Conservation (phyloP, 202 grass and related monocot species). For the Brachypodium distachyon region DNA sequence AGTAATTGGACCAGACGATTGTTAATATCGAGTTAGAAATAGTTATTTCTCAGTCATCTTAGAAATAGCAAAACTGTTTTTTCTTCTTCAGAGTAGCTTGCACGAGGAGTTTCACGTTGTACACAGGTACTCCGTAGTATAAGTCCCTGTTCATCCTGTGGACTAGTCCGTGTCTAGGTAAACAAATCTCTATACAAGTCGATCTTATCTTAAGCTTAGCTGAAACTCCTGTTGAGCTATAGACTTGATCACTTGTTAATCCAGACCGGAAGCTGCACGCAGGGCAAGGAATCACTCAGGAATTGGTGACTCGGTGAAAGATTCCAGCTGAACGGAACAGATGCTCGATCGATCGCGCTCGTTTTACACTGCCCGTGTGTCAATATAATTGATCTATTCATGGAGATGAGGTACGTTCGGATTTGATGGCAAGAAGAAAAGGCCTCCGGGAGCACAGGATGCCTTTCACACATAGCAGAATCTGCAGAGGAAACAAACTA, state of each 20-base stretch:
- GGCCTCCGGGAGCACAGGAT: slow-evolving; percentile 2
- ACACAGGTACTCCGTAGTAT: too few relatives aligned
- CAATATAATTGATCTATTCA: background rate
- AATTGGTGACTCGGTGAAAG: background rate
- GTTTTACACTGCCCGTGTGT: background rate
- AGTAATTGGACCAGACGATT: too few relatives aligned
- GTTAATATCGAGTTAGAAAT: too few relatives aligned
- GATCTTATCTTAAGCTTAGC: too few relatives aligned
- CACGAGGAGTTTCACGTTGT: too few relatives aligned
- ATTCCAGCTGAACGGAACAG: background rate
- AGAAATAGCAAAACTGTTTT: too few relatives aligned
- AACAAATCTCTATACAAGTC: background rate
- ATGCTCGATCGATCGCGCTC: background rate
- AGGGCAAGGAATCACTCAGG: background rate
- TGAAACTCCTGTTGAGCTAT: too few relatives aligned
- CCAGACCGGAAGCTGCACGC: background rate
- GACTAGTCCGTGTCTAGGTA: background rate
- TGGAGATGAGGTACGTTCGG: background rate
- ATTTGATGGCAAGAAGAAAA: background rate
- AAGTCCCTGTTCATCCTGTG: background rate
- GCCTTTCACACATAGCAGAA: slow-evolving; percentile 16
- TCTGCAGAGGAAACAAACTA: background rate
- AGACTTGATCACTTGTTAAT: too few relatives aligned
- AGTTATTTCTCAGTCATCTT: too few relatives aligned
- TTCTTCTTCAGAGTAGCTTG: too few relatives aligned